These are phyloP conservation scores for Candida sp. DNA, from an alignment of 1,139 yeast genomes.

Conservation along the genomic window DNA sequence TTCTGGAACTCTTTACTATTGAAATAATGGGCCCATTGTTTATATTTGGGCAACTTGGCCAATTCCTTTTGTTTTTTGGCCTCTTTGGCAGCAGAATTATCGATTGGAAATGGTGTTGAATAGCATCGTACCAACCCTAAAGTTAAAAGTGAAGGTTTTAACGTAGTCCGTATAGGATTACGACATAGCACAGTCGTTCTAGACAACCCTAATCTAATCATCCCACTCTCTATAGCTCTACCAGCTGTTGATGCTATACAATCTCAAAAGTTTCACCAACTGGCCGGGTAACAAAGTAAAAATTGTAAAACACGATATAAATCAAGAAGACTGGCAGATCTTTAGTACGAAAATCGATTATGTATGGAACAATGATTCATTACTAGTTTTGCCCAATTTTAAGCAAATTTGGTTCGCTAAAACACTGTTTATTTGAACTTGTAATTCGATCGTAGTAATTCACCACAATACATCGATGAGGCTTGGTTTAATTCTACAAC, in stretches of 20 bases:
- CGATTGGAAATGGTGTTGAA: constrained; percentile 31
- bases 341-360: too few species aligned
- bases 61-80: constrained; percentile 18
- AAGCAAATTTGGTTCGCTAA: neutral
- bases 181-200: neutral
- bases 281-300: too few species aligned
- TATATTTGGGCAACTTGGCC: constrained; percentile 31
- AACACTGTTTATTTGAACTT: too few species aligned
- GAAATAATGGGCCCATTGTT: constrained; percentile 38
- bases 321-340: too few species aligned
- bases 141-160: neutral
- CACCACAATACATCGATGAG: neutral
- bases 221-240: too few species aligned
- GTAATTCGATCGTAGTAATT: neutral
- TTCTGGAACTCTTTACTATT: constrained; percentile 33
- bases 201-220: neutral
- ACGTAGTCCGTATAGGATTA: neutral
- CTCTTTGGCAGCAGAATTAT: constrained; percentile 17
- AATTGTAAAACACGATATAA: too few species aligned
- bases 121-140: constrained; percentile 8
- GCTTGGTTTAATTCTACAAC: neutral
- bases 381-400: too few species aligned
- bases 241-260: too few species aligned
- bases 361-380: too few species aligned
- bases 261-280: too few species aligned